A percentile compares a stretch with the other conserved stretches of the same genome.
Conservation (phyloP, 805 yeast species). For the Tetrapisispora taiwanensis region DNA sequence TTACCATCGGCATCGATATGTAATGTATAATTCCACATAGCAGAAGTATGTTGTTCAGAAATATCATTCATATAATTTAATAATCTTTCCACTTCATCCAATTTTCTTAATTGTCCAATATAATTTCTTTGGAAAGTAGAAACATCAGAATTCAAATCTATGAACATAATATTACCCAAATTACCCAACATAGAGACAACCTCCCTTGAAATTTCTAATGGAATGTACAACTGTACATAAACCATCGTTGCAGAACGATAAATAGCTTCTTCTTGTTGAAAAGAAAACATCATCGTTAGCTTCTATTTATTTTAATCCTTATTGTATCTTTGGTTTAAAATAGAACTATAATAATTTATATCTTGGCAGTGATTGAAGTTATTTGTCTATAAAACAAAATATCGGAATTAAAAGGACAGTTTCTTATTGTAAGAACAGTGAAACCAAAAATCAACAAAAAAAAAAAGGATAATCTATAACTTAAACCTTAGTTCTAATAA, state of each 20-base stretch:
- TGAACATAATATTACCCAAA: constrained; percentile 73
- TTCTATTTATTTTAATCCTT: too few species aligned
- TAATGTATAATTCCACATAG: constrained; percentile 28
- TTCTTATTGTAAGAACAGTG: too few species aligned
- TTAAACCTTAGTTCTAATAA: too few species aligned
- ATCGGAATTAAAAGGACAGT: too few species aligned
- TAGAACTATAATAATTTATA: too few species aligned
- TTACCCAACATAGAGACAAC: constrained; percentile 78
- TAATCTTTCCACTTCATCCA: constrained; percentile 78
- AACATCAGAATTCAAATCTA: constrained; percentile 75
- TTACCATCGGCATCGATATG: constrained; percentile 23
- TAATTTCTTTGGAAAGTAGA: constrained; percentile 85
- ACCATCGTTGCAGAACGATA: constrained; percentile 90
- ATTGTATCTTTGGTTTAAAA: too few species aligned
- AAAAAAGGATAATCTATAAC: too few species aligned
- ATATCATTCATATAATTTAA: constrained; percentile 41
- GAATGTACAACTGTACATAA: constrained; percentile 81
- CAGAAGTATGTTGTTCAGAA: constrained; percentile 37
- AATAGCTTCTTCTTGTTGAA: constrained; percentile 30
- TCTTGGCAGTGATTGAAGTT: background rate
- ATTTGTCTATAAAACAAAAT: too few species aligned
- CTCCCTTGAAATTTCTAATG: constrained; percentile 75
- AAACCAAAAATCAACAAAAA: background rate
- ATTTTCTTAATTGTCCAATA: constrained; percentile 72
- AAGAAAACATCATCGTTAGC: background rate